Evolutionary conservation across 495 filamentous ascomycete species (phyloP).

Genomic region (Aspergillus diversus): DNA sequence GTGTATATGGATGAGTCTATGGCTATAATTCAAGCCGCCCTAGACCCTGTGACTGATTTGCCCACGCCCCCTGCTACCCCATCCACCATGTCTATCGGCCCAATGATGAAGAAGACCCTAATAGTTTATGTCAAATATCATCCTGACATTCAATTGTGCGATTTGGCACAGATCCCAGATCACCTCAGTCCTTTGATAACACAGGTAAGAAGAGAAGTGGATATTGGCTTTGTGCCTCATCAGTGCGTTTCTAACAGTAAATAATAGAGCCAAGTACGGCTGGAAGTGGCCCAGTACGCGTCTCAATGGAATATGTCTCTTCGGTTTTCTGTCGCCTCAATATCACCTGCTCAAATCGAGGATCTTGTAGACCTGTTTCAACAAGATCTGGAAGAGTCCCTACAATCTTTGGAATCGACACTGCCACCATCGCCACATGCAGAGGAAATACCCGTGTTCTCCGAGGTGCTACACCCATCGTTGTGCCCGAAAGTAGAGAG

Average conservation of each 20-base stretch:
- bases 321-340: background rate
- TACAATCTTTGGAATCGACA: background rate
- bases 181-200: background rate
- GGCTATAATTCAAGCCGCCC: background rate
- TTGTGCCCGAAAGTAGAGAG: conserved; percentile 8
- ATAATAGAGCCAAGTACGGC: background rate
- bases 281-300: conserved; percentile 2
- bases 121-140: background rate
- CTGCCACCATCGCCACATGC: conserved; percentile 6
- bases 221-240: background rate
- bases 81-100: background rate
- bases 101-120: background rate
- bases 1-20: conserved; percentile 1
- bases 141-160: background rate
- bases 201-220: background rate
- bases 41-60: background rate
- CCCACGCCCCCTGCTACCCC: background rate
- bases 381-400: conserved; percentile 3
- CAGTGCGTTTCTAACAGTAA: background rate
- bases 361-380: conserved; percentile 6
- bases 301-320: conserved; percentile 5
- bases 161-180: background rate
- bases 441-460: background rate
- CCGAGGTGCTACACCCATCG: background rate
- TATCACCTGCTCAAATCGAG: background rate